Evolutionary conservation across 305 asterid species (phyloP), one percentile per base, ranked within the genome.

Genomic region (Fraxinus albicans): DNA sequence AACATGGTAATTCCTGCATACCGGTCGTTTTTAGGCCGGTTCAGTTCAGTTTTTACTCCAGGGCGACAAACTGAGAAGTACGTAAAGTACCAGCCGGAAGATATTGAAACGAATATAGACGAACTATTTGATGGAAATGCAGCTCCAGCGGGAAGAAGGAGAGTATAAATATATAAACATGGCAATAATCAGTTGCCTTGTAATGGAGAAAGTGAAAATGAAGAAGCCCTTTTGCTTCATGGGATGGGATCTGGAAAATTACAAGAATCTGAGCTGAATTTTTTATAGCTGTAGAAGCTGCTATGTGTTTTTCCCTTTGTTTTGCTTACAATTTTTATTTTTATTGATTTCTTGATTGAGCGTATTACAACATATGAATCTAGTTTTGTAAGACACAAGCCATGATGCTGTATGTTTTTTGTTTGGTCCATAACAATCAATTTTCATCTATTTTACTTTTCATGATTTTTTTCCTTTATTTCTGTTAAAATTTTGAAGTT

Each of bases 1-100:
- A 91, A 95, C 81, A 94, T 94, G 98, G 99, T 96, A 9, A 90
- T 94, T 60, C 99, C 99, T 8, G 99, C 99, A 0, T 96, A 96
- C 83, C 85, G 99, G 36, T 95, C 99, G 9, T 96, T 94, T 81
- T 33, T 96, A 70, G 94, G 93, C 0, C 92, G 99, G 91, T 96
- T 89, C 80, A 89, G 98, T 58, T 98, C 92, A 81, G 79, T 84
- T 2, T 91, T 96, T 77, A 92, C 98, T 13, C 91, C 98, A 17
- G 97, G 98, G 78, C 88, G 99, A 82, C 99, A 96, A 77, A 91
- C 97, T 2, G 98, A 94, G 91, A 96, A 96, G 87, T 94, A 96
- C 81, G 91, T 96, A 3, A 96, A 96, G 89, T 93, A 76, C 47
- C 97, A 95, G 84, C 85, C 98, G 3, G 99, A 96, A 53, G 98